Base-by-base conservation (phyloP, 2,329 filamentous ascomycete genomes). In the Chaetoscypha palmicola region DNA sequence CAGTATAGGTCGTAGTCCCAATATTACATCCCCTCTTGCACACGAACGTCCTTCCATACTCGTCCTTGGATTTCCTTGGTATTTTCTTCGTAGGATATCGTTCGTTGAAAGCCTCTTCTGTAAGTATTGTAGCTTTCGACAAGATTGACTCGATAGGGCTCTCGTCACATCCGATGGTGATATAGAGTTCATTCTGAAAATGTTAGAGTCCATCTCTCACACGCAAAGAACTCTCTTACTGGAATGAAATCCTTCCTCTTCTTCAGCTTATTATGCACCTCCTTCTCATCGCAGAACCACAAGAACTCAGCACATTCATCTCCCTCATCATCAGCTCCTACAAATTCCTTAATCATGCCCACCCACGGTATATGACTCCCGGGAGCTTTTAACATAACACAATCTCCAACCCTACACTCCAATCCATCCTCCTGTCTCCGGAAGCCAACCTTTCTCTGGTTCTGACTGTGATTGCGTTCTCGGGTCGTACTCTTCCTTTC, bases 121-220 rank as follows among this genome's bases (percentile, higher is more conserved):
- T 97, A 64, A 92, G 72, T 32, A 98, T 74, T 12, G 69, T 79
- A 0, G 90, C 92, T 56, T 85, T 94, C 40, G 90, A 91, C 59
- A 92, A 94, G 65, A 98, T 94, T 0, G 90, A 91, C 1, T 77
- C 79, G 20, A 98, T 68, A 5, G 91, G 81, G 59, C 96, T 97
- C 46, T 85, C 69, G 59, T 98, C 94, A 66, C 84, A 92, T 17
- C 86, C 83, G 0, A 86, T 77, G 0, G 89, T 94, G 43, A 97
- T 81, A 60, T 97, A 98, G 11, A 96, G 73, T 64, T 98, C 92
- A 59, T 95, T 94, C 73, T 87, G 51, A 32, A 30, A 60, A 52
- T 26, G 44, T 50, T 24, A 52, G 50, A 16, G 20, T 20, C 9
- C 2, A 9, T 26, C 20, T 12, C 11, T 35, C n/a, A 16, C 1